Percentiles rank a stretch among this genome's conserved stretches.
Evolutionary conservation across 1,139 yeast species (phyloP).

Genomic region (Wickerhamiella infanticola): DNA sequence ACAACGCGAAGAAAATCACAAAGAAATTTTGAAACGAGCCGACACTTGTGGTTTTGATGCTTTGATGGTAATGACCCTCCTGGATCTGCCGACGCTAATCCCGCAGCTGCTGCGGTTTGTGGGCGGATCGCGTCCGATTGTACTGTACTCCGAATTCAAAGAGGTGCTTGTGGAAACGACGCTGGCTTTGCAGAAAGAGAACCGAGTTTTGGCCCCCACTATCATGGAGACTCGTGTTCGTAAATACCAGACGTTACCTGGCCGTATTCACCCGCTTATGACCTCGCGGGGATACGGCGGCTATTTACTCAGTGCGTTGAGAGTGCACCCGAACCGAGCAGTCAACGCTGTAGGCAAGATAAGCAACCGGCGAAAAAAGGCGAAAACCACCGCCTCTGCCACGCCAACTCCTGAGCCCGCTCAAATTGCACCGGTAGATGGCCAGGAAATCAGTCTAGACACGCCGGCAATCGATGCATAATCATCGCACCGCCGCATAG

Average conservation of each 20-base stretch:
- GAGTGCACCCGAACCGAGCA: slow-evolving; percentile 59
- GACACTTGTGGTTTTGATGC: slow-evolving; percentile 52
- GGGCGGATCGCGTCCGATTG: slow-evolving; percentile 83
- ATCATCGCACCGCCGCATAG: too few species aligned
- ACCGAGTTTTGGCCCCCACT: slow-evolving; percentile 63
- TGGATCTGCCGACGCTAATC: slow-evolving; percentile 51
- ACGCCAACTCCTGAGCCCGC: too few species aligned
- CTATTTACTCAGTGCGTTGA: slow-evolving; percentile 59
- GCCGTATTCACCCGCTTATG: slow-evolving; percentile 91
- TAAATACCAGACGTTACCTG: slow-evolving; percentile 83
- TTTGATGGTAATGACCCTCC: slow-evolving; percentile 53
- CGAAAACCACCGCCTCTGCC: slow-evolving; percentile 2
- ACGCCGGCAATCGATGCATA: too few species aligned
- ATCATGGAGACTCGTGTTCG: slow-evolving; percentile 72
- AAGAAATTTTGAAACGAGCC: slow-evolving; percentile 34
- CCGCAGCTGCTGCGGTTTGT: slow-evolving; percentile 46
- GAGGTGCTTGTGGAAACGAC: slow-evolving; percentile 63
- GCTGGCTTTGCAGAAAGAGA: slow-evolving; percentile 46
- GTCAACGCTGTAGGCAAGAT: slow-evolving; percentile 27
- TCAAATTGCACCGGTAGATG: too few species aligned
- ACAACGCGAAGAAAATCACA: slow-evolving; percentile 36
- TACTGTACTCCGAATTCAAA: slow-evolving; percentile 64
- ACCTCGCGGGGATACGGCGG: slow-evolving; percentile 92
- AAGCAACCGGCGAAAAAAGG: slow-evolving; percentile 16
- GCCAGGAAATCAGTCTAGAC: too few species aligned